Evolutionary conservation across 148 eudicot genomes (phyloP).

Genomic region (Vaccinium myrtillus): DNA sequence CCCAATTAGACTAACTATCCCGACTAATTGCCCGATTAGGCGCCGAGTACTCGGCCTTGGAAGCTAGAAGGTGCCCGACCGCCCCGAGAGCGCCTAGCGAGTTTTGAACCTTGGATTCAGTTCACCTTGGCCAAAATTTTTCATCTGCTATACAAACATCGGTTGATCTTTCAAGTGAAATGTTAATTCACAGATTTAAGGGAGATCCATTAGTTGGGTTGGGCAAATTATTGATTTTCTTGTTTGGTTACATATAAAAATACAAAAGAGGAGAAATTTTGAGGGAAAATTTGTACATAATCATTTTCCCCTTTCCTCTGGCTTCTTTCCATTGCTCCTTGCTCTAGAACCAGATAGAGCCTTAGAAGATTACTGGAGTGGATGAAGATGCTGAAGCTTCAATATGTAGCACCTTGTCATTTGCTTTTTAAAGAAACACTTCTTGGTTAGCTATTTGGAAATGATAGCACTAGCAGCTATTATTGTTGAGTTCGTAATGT

Average conservation of each 20-base stretch:
- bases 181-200: not conserved
- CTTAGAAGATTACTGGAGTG: not conserved
- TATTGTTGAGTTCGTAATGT: not conserved
- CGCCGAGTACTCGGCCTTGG: no score
- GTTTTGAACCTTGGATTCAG: no score
- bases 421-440: not conserved
- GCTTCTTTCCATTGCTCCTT: not conserved
- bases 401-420: not conserved
- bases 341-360: not conserved
- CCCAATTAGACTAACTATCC: no score
- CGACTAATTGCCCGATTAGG: no score
- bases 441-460: not conserved
- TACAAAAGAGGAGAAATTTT: not conserved
- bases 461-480: not conserved
- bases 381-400: conserved; percentile 6
- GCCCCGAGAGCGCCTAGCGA: no score
- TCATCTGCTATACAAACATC: not conserved
- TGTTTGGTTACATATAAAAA: not conserved
- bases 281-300: not conserved
- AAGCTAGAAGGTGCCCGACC: no score
- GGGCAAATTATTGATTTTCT: not conserved
- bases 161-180: not conserved
- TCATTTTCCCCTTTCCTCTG: not conserved
- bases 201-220: not conserved
- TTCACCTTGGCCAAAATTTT: not conserved